Conservation (phyloP, 129 eudicot genomes). For the Flaveria sonorensis region DNA sequence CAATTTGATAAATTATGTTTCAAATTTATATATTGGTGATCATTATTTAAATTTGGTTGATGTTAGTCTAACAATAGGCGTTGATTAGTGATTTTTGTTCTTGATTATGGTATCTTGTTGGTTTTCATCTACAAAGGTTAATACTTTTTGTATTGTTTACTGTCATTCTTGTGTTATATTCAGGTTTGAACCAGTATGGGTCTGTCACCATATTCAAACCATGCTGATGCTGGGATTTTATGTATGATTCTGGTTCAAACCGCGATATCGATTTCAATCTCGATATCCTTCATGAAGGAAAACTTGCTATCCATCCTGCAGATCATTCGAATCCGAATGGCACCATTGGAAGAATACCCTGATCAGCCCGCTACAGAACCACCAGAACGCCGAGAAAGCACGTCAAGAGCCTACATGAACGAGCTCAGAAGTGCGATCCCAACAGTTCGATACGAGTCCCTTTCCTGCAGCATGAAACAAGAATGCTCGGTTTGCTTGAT, state of each 20-base stretch:
- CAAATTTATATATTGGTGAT: slow-evolving; percentile 1
- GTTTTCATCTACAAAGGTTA: no score
- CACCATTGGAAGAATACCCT: slow-evolving; percentile 56
- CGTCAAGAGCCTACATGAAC: slow-evolving; percentile 56
- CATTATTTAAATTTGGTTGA: not conserved
- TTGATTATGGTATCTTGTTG: not conserved
- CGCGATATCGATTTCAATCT: slow-evolving; percentile 64
- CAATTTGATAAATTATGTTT: not conserved
- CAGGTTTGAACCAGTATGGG: slow-evolving; percentile 68
- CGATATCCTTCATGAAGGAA: slow-evolving; percentile 62
- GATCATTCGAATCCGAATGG: slow-evolving; percentile 52
- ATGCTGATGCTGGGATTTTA: slow-evolving; percentile 73
- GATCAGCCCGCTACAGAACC: slow-evolving; percentile 35
- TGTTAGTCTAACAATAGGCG: not conserved
- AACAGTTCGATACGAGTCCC: slow-evolving; percentile 51
- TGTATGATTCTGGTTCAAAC: slow-evolving; percentile 71
- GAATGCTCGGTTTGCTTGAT: slow-evolving; percentile 84
- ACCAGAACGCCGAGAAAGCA: slow-evolving; percentile 41
- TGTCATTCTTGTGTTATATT: slow-evolving; percentile 7
- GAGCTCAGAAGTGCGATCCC: slow-evolving; percentile 66
- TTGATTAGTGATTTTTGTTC: not conserved
- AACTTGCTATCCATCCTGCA: slow-evolving; percentile 56
- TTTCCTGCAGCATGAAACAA: slow-evolving; percentile 40
- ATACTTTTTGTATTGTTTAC: no score
- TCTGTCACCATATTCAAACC: slow-evolving; percentile 63